Evolutionary conservation across 306 rosid species (phyloP).

Genomic region (Elaeagnus macrophylla): DNA sequence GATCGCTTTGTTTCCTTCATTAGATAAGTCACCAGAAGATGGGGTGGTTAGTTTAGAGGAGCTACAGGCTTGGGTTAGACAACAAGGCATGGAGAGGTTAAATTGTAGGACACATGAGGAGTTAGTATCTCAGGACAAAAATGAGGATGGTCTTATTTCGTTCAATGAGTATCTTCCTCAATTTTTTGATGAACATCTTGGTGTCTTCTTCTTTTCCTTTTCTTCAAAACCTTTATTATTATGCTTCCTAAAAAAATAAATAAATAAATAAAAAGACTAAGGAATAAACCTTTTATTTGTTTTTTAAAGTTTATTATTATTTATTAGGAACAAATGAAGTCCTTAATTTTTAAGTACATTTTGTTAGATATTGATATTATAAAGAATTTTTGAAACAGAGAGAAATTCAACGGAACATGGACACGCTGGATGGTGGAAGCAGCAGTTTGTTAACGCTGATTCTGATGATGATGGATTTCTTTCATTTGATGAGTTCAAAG

Average conservation of each 20-base stretch:
- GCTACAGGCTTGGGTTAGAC: conserved; percentile 40
- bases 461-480: conserved; percentile 41
- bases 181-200: conserved; percentile 42
- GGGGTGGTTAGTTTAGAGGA: conserved; percentile 36
- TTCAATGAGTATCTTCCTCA: conserved; percentile 59
- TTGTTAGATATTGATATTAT: not conserved
- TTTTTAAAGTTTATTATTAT: too few relatives aligned
- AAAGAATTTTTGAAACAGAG: conserved; percentile 19
- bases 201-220: conserved; percentile 18
- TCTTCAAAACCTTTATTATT: not conserved
- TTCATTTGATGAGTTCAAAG: conserved; percentile 54
- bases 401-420: conserved; percentile 44
- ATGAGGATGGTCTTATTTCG: conserved; percentile 46
- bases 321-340: not conserved
- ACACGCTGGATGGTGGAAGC: conserved; percentile 82
- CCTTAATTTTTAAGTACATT: too few relatives aligned
- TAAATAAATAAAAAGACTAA: too few relatives aligned
- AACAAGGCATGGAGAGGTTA: conserved; percentile 40
- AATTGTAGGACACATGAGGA: conserved; percentile 30
- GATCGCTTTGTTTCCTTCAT: conserved; percentile 47
- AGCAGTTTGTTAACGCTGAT: conserved; percentile 52
- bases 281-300: not conserved
- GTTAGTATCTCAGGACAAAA: conserved; percentile 33
- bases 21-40: conserved; percentile 53
- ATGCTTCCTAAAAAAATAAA: not conserved